Percentiles rank a stretch among this genome's conserved stretches.
Evolutionary conservation across 2,329 filamentous ascomycete species (phyloP).

Genomic region (Metarhizium anisopliae): DNA sequence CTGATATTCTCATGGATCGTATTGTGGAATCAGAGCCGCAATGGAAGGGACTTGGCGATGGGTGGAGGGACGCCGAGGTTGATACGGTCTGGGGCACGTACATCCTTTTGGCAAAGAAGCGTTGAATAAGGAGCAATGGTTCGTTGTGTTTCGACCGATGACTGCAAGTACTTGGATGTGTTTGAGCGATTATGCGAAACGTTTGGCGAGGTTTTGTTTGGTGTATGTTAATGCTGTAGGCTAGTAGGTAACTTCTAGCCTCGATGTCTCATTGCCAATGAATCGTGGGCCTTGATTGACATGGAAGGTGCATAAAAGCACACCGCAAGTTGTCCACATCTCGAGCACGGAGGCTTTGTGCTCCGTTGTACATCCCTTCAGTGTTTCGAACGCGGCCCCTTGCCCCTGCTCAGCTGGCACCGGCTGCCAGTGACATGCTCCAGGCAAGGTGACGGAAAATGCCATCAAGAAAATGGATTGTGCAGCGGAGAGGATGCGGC

Average conservation of each 20-base stretch:
- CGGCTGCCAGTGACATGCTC: too few species aligned
- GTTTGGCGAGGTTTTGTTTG: too few species aligned
- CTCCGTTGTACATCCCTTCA: background rate
- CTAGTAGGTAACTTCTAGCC: too few species aligned
- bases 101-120: conserved; percentile 45
- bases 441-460: too few species aligned
- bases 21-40: conserved; percentile 44
- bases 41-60: conserved; percentile 38
- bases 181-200: too few species aligned
- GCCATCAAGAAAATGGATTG: too few species aligned
- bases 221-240: too few species aligned
- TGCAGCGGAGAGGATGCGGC: too few species aligned
- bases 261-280: background rate
- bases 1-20: conserved; percentile 53
- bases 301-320: background rate
- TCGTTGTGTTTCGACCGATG: background rate
- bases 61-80: conserved; percentile 45
- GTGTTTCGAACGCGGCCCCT: background rate
- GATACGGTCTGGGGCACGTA: conserved; percentile 54
- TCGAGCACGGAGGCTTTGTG: background rate
- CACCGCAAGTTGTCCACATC: background rate
- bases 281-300: background rate
- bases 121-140: conserved; percentile 3
- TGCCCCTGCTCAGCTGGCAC: background rate
- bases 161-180: too few species aligned